Base-by-base conservation (phyloP, 1,284 basidiomycete species). In the Sporisorium scitamineum region DNA sequence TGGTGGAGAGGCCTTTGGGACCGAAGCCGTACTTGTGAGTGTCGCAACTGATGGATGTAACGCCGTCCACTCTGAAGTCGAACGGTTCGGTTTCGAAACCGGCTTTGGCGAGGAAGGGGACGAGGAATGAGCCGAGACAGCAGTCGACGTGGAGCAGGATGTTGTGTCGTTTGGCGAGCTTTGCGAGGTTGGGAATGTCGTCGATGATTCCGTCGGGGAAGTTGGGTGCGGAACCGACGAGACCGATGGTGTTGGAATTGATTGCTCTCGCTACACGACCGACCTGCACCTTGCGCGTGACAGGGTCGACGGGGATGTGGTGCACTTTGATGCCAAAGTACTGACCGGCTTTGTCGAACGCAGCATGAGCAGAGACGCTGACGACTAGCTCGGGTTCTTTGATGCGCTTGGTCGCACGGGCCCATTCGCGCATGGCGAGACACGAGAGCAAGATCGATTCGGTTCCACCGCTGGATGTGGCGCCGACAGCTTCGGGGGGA, bases 361-460 rank as follows among this genome's bases (percentile, higher is more conserved):
- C 96, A 2, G 94, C 94, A 84, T 98, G 96, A 0, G 93, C 95
- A 0, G 93, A 92, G 0, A 89, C 88, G 0, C 94, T 92, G 9
- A 97, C 87, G 70, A 98, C 88, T 93, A 99, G 94, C 85, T 99
- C 96, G 0, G 96, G 96, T 71, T 93, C 89, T 0, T 89, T 94
- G 82, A 98, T 93, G 6, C 94, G 93, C 86, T 95, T 96, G 44
- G 91, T 91, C 2, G 88, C 90, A 27, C 89, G 87, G 1, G 93
- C 96, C 94, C 95, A 97, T 78, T 98, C 95, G 29, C 95, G 90
- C 86, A 97, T 91, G 0, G 95, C 92, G 88, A 97, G 96, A 79
- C 94, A 90, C 4, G 94, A 91, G 94, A 95, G 94, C 57, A 96
- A 88, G 80, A 99, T 98, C 16, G 93, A 94, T 85, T 99, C 96